phyloP scores from a whole-genome alignment of 2,329 filamentous ascomycete species.

The Penicillium verrucosum region DNA sequence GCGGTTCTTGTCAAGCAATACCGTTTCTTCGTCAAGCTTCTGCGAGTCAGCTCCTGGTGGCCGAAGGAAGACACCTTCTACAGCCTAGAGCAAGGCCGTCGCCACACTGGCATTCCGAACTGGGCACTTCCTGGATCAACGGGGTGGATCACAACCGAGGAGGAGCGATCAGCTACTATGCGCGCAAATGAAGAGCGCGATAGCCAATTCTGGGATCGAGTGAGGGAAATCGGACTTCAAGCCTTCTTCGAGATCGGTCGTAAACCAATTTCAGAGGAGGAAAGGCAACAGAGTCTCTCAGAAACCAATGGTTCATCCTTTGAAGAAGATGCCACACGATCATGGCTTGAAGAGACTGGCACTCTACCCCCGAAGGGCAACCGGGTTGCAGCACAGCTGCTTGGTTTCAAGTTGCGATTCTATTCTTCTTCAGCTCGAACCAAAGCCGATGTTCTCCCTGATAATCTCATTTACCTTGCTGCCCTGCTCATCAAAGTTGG shows the following conservation, averaged over 20 bases:
- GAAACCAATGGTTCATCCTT: slow-evolving; percentile 39
- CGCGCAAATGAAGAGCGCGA: slow-evolving; percentile 65
- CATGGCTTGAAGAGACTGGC: slow-evolving; percentile 78
- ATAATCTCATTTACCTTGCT: slow-evolving; percentile 88
- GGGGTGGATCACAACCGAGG: slow-evolving; percentile 62
- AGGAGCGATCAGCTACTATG: slow-evolving; percentile 62
- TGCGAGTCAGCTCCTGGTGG: slow-evolving; percentile 96
- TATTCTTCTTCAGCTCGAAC: slow-evolving; percentile 80
- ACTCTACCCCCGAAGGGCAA: slow-evolving; percentile 84
- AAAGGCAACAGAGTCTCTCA: slow-evolving; percentile 49
- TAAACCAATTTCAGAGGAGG: slow-evolving; percentile 60
- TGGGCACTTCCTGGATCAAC: slow-evolving; percentile 77
- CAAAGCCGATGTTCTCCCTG: slow-evolving; percentile 72
- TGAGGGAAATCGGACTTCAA: slow-evolving; percentile 70
- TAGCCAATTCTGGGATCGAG: slow-evolving; percentile 72
- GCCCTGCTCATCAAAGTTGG: slow-evolving; percentile 94
- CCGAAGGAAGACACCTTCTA: slow-evolving; percentile 62
- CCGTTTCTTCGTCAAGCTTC: slow-evolving; percentile 89
- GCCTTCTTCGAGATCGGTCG: slow-evolving; percentile 89
- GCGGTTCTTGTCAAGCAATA: slow-evolving; percentile 89
- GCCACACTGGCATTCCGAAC: slow-evolving; percentile 65
- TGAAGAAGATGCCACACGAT: slow-evolving; percentile 57
- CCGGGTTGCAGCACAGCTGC: slow-evolving; percentile 83
- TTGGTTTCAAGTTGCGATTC: slow-evolving; percentile 95
- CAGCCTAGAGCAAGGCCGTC: slow-evolving; percentile 22